Evolutionary conservation across 164 flowering plant genomes (phyloP).

Genomic region (Kingdonia uniflora): DNA sequence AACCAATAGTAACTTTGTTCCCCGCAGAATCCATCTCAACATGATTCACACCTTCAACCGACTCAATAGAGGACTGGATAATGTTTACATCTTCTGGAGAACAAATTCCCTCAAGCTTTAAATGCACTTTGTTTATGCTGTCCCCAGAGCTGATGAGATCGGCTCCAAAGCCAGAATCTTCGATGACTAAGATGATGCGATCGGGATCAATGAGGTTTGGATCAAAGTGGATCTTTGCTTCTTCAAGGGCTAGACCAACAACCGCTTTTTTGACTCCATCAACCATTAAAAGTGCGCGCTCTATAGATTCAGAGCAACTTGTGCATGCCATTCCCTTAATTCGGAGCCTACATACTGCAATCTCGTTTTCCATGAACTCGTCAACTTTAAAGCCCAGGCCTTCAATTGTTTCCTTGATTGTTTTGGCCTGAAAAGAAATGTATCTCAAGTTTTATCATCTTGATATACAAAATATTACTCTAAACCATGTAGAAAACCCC

Average conservation of each 20-base stretch:
- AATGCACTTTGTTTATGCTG: constrained; percentile 62
- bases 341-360: constrained; percentile 64
- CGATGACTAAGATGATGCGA: constrained; percentile 50
- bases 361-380: constrained; percentile 65
- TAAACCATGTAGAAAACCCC: no score
- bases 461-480: no score
- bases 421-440: constrained; percentile 34
- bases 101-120: constrained; percentile 53
- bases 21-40: constrained; percentile 56
- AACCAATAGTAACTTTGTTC: constrained; percentile 39
- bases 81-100: constrained; percentile 31
- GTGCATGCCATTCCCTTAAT: constrained; percentile 94
- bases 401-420: constrained; percentile 56
- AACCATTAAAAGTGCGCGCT: constrained; percentile 53
- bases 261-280: constrained; percentile 79
- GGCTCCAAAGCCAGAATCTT: constrained; percentile 90
- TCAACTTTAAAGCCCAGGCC: constrained; percentile 58
- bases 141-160: constrained; percentile 60
- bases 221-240: constrained; percentile 87
- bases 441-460: not conserved
- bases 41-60: constrained; percentile 51
- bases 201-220: constrained; percentile 39
- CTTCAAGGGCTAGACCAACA: constrained; percentile 84
- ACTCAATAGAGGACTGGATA: constrained; percentile 42
- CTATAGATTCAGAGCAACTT: constrained; percentile 83